Base-by-base conservation (phyloP, 805 yeast genomes). In the Nakazawaea sp. region DNA sequence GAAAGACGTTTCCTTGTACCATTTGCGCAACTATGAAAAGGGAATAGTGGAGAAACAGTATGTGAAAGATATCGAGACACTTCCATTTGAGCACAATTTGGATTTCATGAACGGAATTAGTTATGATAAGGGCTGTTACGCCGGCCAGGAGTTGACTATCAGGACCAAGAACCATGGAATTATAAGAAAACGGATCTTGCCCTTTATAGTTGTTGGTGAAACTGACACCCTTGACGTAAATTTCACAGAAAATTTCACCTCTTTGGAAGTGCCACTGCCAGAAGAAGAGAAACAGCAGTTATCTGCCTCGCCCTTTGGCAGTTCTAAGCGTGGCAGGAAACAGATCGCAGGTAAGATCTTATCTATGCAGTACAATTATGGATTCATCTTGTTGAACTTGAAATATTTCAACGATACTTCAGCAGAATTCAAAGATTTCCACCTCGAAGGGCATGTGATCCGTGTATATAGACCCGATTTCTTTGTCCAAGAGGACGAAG, bases 81-180 rank as follows among this genome's bases (percentile, higher is more conserved):
- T 92, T 3, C 98, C 99, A 1, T 70, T 92, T 48, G 97, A 92
- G 47, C 67, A 75, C 42, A 85, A 86, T 53, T 61, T 89, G 46
- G 98, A 92, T 57, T 76, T 71, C 48, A 74, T 76, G 60, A 81
- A 84, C 45, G 95, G 90, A 0, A 68, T 92, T 11, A 86, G 90
- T 37, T 75, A 81, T 35, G 81, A 87, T 45, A 92, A 92, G 56
- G 99, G 99, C 2, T 92, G 99, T 55, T 92, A 92, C 50, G 80
- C 87, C 12, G 99, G 99, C 1, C 98, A 92, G 58, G 99, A 92
- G 55, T 65, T 92, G 35, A 89, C 97, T 0, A 87, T 89, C 13
- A 71, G 98, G 49, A 81, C 97, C 0, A 80, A 71, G 51, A 85
- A 84, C 43, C 78, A 81, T 23, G 96, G 96, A 3, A 72, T 79